Evolutionary conservation across 2,329 filamentous ascomycete genomes (phyloP).

Genomic region (Neopestalotiopsis sp.): DNA sequence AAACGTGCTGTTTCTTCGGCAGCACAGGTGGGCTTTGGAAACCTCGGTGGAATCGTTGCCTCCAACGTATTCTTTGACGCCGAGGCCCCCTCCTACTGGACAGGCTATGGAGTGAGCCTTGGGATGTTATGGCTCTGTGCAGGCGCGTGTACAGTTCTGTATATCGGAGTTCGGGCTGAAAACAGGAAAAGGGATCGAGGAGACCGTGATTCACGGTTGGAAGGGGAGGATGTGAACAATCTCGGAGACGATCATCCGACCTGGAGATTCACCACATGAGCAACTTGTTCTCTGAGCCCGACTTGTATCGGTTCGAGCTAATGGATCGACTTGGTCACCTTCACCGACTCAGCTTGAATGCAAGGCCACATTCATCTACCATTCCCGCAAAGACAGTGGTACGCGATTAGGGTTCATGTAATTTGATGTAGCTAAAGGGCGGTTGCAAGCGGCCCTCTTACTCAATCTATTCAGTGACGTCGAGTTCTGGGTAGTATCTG

Average conservation of each 20-base stretch:
- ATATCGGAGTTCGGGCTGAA: conserved; percentile 37
- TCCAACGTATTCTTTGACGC: conserved; percentile 55
- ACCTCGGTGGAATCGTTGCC: conserved; percentile 55
- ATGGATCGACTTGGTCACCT: background rate
- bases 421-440: too few species aligned
- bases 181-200: conserved; percentile 41
- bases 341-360: background rate
- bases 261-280: conserved; percentile 37
- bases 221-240: conserved; percentile 38
- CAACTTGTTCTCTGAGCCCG: background rate
- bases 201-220: conserved; percentile 36
- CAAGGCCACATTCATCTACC: too few species aligned
- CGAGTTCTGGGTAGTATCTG: conserved; percentile 75
- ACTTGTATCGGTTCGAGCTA: background rate
- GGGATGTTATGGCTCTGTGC: conserved; percentile 51
- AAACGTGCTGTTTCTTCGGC: conserved; percentile 60
- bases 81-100: conserved; percentile 54
- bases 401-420: too few species aligned
- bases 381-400: too few species aligned
- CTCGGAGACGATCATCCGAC: conserved; percentile 44
- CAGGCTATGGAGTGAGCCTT: conserved; percentile 55
- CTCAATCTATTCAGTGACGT: conserved; percentile 38
- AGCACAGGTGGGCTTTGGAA: conserved; percentile 57
- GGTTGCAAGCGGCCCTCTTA: too few species aligned
- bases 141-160: conserved; percentile 38